phyloP scores from a whole-genome alignment of 441 rosid species.

The Codiaeum variegatum region DNA sequence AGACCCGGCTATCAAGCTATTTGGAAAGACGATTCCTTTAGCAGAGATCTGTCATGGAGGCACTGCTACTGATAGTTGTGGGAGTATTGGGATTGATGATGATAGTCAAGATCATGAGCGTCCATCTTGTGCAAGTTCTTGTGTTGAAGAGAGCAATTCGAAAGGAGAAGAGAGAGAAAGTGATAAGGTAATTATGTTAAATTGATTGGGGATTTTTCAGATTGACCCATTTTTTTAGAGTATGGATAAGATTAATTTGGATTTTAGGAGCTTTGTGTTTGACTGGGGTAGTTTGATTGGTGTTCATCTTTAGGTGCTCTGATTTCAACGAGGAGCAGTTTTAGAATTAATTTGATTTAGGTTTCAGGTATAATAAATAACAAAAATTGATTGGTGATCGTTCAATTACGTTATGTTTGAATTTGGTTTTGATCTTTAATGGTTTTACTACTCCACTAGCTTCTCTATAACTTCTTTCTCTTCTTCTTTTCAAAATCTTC shows the following conservation, averaged over 20 bases:
- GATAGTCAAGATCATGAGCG: slow-evolving; percentile 37
- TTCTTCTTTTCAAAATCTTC: not conserved
- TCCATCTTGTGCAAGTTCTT: slow-evolving; percentile 35
- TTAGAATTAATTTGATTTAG: not conserved
- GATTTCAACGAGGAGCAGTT: not conserved
- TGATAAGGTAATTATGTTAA: slow-evolving; percentile 29
- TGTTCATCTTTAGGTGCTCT: not conserved
- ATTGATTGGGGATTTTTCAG: slow-evolving; percentile 19
- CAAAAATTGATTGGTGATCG: not conserved
- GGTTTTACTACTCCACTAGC: not conserved
- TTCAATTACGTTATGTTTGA: not conserved
- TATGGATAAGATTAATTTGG: slow-evolving; percentile 13
- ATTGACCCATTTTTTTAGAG: slow-evolving; percentile 28
- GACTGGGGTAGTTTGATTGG: not conserved
- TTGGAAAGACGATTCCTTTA: slow-evolving; percentile 59
- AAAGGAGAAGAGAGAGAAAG: slow-evolving; percentile 30
- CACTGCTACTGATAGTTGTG: slow-evolving; percentile 12
- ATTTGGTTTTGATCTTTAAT: slow-evolving; percentile 1
- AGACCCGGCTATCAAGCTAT: slow-evolving; percentile 61
- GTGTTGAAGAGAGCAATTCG: slow-evolving; percentile 25
- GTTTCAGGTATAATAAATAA: not conserved
- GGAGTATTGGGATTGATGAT: slow-evolving; percentile 10
- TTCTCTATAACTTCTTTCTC: not conserved
- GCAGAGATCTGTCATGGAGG: slow-evolving; percentile 34
- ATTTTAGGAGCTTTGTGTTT: not conserved